A percentile compares a stretch with the other conserved stretches of the same genome.
phyloP scores from a whole-genome alignment of 192 early-diverging fungal genomes.

The Coemansia sp. region DNA sequence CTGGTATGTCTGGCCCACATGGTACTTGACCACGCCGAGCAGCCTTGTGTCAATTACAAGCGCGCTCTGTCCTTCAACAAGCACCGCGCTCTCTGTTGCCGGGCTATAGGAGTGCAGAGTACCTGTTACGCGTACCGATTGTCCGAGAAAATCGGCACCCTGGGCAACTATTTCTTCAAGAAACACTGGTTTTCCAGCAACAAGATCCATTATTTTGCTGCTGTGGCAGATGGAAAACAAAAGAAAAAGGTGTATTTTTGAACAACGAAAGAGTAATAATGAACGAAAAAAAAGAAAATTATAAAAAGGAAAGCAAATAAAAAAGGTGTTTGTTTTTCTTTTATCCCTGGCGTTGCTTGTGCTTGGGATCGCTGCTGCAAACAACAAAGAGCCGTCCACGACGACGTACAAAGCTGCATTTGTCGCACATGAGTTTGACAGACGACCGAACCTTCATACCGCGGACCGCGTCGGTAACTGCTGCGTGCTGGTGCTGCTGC shows the following conservation, averaged over 20 bases:
- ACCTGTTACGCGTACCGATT: conserved; percentile 38
- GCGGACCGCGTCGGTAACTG: conserved; percentile 31
- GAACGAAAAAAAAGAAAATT: neutral
- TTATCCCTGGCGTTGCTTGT: conserved; percentile 93
- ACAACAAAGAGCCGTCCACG: conserved; percentile 84
- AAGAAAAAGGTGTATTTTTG: neutral
- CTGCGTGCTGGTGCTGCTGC: conserved; percentile 12
- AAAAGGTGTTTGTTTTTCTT: neutral
- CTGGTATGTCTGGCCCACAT: conserved; percentile 44
- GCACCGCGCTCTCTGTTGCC: conserved; percentile 15
- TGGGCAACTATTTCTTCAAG: conserved; percentile 31
- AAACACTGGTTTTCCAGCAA: conserved; percentile 45
- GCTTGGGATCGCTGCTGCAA: conserved; percentile 89
- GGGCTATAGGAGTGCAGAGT: conserved; percentile 35
- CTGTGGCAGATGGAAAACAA: too few relatives aligned
- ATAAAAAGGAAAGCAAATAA: neutral
- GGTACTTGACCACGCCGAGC: conserved; percentile 32
- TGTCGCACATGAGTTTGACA: conserved; percentile 87
- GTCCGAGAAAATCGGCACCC: neutral
- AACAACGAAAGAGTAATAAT: neutral
- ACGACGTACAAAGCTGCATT: conserved; percentile 85
- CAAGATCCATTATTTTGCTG: conserved; percentile 28
- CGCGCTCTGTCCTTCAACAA: conserved; percentile 22
- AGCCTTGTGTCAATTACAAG: conserved; percentile 29
- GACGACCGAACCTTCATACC: conserved; percentile 89